These are phyloP conservation scores for Hanseniaspora valbyensis DNA, from an alignment of 805 yeast species.

Conservation along the genomic window DNA sequence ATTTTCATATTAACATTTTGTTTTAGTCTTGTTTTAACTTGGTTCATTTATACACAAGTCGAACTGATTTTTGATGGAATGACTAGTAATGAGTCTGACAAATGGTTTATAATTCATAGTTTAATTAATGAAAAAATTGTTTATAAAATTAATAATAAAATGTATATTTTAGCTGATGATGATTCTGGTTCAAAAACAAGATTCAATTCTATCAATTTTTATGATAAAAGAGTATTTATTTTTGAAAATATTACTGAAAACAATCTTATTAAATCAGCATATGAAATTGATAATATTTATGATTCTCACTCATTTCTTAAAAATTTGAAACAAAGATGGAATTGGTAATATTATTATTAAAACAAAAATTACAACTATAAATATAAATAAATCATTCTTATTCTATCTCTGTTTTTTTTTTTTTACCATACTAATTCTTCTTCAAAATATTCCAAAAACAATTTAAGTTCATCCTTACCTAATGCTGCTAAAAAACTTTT, in stretches of 20 bases:
- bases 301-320: conserved; percentile 24
- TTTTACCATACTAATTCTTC: conserved; percentile 7
- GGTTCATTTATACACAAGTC: conserved; percentile 39
- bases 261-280: conserved; percentile 17
- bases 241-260: conserved; percentile 15
- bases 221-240: conserved; percentile 22
- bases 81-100: conserved; percentile 63
- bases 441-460: neutral
- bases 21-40: conserved; percentile 35
- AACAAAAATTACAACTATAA: no score
- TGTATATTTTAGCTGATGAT: neutral
- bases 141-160: conserved; percentile 15
- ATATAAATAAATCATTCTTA: no score
- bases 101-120: conserved; percentile 57
- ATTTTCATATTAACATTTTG: conserved; percentile 36
- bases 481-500: neutral
- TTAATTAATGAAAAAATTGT: conserved; percentile 35
- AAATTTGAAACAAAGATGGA: conserved; percentile 22
- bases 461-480: neutral
- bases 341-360: neutral
- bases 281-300: conserved; percentile 25
- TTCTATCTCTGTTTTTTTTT: no score
- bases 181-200: neutral
- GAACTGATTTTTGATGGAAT: conserved; percentile 50
- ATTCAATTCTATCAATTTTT: conserved; percentile 15